These are phyloP conservation scores for Phytophthora megakarya DNA, from an alignment of 352 stramenopile species.

Conservation along the genomic window DNA sequence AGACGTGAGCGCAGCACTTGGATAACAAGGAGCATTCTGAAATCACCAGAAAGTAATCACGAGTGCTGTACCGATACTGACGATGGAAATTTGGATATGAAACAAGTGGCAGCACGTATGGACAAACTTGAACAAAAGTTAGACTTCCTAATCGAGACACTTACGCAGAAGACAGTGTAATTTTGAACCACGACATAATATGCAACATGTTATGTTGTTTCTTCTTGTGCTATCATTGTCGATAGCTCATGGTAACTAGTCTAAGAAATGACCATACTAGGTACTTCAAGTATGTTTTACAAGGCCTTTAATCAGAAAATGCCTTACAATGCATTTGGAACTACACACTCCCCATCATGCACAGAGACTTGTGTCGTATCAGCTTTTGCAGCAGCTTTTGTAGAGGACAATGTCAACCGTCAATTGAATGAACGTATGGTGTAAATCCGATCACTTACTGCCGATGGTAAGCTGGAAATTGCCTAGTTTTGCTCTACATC, in stretches of 20 bases:
- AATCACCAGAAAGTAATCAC: background rate
- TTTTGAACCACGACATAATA: no score
- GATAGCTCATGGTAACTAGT: no score
- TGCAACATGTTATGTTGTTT: no score
- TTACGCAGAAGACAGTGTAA: slow-evolving; percentile 6
- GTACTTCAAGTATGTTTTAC: no score
- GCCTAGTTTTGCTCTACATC: slow-evolving; percentile 23
- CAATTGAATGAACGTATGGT: background rate
- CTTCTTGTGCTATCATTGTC: no score
- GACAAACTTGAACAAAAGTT: slow-evolving; percentile 23
- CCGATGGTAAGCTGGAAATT: background rate
- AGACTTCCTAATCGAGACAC: slow-evolving; percentile 29
- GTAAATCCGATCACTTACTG: background rate
- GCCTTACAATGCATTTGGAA: no score
- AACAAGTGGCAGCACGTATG: slow-evolving; percentile 12
- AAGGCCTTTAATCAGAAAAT: no score
- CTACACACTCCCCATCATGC: no score
- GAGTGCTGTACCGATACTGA: background rate
- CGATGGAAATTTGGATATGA: background rate
- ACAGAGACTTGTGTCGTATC: no score
- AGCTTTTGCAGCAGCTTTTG: no score
- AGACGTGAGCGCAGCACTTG: slow-evolving; percentile 10
- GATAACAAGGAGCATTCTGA: slow-evolving; percentile 3
- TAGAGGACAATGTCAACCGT: no score
- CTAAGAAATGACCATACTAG: no score